Evolutionary conservation across 148 eudicot species (phyloP).

Genomic region (Rhododendron griersonianum): DNA sequence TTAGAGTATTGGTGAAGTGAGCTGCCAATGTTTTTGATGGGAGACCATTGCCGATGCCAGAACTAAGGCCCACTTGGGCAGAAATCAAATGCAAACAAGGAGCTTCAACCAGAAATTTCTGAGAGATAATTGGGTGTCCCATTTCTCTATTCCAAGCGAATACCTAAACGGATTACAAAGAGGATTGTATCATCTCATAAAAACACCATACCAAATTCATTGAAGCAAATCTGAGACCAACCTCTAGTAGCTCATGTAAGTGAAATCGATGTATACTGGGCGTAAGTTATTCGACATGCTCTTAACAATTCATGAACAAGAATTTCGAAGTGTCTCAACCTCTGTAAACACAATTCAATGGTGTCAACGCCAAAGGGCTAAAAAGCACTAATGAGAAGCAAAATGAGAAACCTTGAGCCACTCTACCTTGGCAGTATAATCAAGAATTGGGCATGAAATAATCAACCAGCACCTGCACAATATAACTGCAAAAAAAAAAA

Average conservation of each 20-base stretch:
- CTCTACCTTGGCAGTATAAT: neutral
- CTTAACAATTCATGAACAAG: neutral
- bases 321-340: neutral
- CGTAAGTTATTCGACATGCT: neutral
- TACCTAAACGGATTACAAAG: neutral
- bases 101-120: constrained; percentile 28
- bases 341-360: neutral
- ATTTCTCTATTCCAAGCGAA: constrained; percentile 12
- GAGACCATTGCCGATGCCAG: constrained; percentile 7
- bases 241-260: neutral
- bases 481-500: neutral
- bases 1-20: constrained; percentile 14
- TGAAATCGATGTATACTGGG: neutral
- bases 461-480: neutral
- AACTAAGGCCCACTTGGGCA: constrained; percentile 18
- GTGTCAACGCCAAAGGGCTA: neutral
- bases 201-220: neutral
- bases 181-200: neutral
- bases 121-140: constrained; percentile 27
- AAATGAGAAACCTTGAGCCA: neutral
- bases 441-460: neutral
- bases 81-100: constrained; percentile 24
- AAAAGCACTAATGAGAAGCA: neutral
- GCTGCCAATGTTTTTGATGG: constrained; percentile 13
- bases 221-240: neutral